Evolutionary conservation across 108 stramenopile genomes (phyloP), one percentile per base, ranked within the genome.

Genomic region (Stephanodiscus triporus): DNA sequence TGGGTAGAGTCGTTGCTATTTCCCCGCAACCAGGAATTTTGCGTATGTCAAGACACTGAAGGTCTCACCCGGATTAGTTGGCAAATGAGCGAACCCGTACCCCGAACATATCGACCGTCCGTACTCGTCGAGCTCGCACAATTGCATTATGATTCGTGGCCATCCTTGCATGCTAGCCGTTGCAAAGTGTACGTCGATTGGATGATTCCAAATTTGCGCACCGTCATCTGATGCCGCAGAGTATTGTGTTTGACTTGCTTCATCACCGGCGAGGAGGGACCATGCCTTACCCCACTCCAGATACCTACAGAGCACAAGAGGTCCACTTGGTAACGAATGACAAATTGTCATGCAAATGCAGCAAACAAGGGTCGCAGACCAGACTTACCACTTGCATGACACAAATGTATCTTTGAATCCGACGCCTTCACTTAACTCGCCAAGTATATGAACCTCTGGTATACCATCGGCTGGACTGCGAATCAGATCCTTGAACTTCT

Each of bases 121-220:
- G 49, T 77, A 82, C 22, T 85, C 84, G 60, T 89, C 88, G 22
- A 89, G 68, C 32, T 84, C 80, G 85, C 85, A 87, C 29, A 86
- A 80, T 49, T 86, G 80, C 10, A 89, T 34, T 34, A 82, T 61
- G 11, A 89, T 65, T 42, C 88, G 68, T 13, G 87, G 87, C 88
- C 87, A 89, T 13, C 85, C 86, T 60, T 80, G 83, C 17, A 85
- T 86, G 57, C 82, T 84, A 11, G 81, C 79, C 9, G 83, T 70
- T 45, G 78, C 74, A 43, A 86, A 86, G 62, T 89, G 89, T n/a
- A 86, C 68, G 71, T 89, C 89, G 27, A 89, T 74, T 19, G 89
- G 89, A 66, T 89, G 89, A 38, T 83, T 83, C 84, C 84, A 89
- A 17, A 82, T 80, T 17, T 70, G 65, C 6, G 72, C 72, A 6